Conservation (phyloP, 1,284 basidiomycete species). For the Hypsizygus ulmarius region DNA sequence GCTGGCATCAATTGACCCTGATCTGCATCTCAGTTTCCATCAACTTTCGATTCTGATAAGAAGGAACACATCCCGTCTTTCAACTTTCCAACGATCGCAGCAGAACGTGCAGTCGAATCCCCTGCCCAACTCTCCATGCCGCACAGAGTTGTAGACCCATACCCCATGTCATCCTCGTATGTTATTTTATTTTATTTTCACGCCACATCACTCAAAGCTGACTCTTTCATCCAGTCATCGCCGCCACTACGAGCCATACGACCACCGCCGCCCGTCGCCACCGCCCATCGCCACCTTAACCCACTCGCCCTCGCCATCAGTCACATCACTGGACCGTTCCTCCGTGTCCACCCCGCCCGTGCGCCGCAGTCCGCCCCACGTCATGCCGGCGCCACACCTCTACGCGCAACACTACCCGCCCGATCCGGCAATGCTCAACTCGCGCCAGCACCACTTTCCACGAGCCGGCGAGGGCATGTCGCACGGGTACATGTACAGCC, state of each 20-base stretch:
- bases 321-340: constrained; percentile 56
- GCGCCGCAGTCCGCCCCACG: constrained; percentile 34
- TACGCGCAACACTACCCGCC: constrained; percentile 13
- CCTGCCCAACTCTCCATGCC: constrained; percentile 32
- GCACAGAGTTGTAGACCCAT: constrained; percentile 43
- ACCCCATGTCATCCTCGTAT: constrained; percentile 39
- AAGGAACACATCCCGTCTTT: constrained; percentile 15
- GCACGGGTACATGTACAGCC: constrained; percentile 20
- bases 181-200: constrained; percentile 23
- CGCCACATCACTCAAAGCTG: constrained; percentile 13
- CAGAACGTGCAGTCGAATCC: constrained; percentile 12
- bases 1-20: constrained; percentile 20
- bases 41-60: constrained; percentile 20
- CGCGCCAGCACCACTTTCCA: constrained; percentile 10
- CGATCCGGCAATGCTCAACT: constrained; percentile 9
- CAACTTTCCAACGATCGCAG: constrained; percentile 11
- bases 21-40: constrained; percentile 20
- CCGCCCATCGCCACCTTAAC: constrained; percentile 55
- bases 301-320: constrained; percentile 61
- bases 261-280: constrained; percentile 45
- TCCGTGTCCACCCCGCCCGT: constrained; percentile 55
- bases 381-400: constrained; percentile 14
- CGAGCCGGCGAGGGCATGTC: constrained; percentile 10
- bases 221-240: constrained; percentile 24
- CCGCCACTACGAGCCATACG: constrained; percentile 42